Evolutionary conservation across 306 rosid species (phyloP), one percentile per base, ranked within the genome.

Genomic region (Glycine soja): DNA sequence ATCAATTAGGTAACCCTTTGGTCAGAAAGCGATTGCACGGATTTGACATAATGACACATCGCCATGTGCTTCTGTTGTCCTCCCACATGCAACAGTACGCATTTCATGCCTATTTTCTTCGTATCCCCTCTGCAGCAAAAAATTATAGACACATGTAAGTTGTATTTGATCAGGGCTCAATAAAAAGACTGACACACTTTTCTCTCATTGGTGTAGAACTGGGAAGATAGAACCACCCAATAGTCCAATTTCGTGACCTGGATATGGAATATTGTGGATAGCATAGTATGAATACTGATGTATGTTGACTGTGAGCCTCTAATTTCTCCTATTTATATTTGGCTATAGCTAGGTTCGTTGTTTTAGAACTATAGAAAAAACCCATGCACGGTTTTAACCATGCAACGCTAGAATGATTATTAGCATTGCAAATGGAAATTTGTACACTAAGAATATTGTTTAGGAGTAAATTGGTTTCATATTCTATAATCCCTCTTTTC

Each of bases 41-140:
- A 80, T 77, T 85, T 88, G 91, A 87, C 85, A 75, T 51, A 43
- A 80, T 67, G 77, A 61, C 81, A 84, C 79, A 83, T 36, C 54
- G 38, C 72, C 92, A 87, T 85, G 92, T 90, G 94, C 92, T 70
- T 30, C 85, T 76, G 89, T 54, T 85, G 65, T 75, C 71, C 74
- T 77, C 80, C 70, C 94, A 90, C 92, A 92, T 89, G 94, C 86
- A 74, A 61, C 16, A 52, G 13, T 34, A 13, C 15, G 52, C 64
- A 16, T 70, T 82, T 24, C 80, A 32, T 75, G 8, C 34, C 76
- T 46, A 66, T 56, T 70, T 67, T 82, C 77, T 75, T 57, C 30
- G 19, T 6, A 81, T 84, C 73, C 77, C 67, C 85, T 78, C 45
- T 75, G 80, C 87, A 80, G 70, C 70, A 78, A 48, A 81, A 38